A percentile compares a stretch with the other conserved stretches of the same genome.
Conservation (phyloP, 345 rosid genomes). For the Aquilaria sinensis region DNA sequence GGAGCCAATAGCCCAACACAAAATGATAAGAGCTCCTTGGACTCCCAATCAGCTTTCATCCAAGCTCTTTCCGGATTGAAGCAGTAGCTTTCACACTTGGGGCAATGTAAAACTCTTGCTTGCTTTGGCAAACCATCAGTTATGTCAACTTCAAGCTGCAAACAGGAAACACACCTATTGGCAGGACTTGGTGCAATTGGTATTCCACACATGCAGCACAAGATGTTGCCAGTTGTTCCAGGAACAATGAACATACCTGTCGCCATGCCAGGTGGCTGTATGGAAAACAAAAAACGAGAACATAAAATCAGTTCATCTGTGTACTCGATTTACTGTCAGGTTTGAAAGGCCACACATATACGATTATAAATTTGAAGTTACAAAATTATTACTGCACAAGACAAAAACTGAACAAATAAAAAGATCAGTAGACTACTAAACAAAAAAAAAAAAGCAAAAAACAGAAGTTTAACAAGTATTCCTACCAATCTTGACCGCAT, state of each 20-base stretch:
- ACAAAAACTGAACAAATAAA: too few relatives aligned
- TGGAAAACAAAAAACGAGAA: neutral
- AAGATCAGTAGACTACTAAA: too few relatives aligned
- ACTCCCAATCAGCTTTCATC: constrained; percentile 40
- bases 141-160: constrained; percentile 44
- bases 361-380: too few relatives aligned
- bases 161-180: constrained; percentile 45
- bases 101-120: constrained; percentile 29
- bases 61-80: constrained; percentile 33
- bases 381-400: too few relatives aligned
- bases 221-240: constrained; percentile 36
- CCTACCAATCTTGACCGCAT: too few relatives aligned
- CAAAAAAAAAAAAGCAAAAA: too few relatives aligned
- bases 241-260: constrained; percentile 45
- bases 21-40: constrained; percentile 35
- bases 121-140: constrained; percentile 46
- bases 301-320: too few relatives aligned
- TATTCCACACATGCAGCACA: constrained; percentile 47
- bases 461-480: too few relatives aligned
- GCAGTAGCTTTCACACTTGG: constrained; percentile 34
- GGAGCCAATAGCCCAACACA: constrained; percentile 15
- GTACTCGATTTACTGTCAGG: too few relatives aligned
- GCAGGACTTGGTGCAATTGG: constrained; percentile 43
- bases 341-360: too few relatives aligned
- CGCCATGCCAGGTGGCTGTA: constrained; percentile 27